Conservation (phyloP, 805 yeast genomes). For the Groenewaldozyma tartarivorans region DNA sequence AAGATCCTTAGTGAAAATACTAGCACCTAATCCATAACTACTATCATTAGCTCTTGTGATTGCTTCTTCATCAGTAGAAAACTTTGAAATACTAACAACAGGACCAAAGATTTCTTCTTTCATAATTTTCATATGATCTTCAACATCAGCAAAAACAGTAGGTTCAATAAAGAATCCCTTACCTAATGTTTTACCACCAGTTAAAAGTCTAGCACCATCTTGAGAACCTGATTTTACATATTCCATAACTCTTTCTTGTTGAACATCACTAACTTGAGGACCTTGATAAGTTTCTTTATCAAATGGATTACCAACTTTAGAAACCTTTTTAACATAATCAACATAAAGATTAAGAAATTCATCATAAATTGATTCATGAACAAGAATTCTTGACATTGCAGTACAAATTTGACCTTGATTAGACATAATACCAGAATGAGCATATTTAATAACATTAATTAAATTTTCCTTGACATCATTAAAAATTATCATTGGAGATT, state of each 20-base stretch:
- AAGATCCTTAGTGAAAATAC: constrained; percentile 64
- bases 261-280: constrained; percentile 76
- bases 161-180: constrained; percentile 57
- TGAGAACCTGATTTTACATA: constrained; percentile 67
- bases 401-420: constrained; percentile 95
- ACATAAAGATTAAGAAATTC: constrained; percentile 49
- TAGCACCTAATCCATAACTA: constrained; percentile 73
- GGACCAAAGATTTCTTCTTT: constrained; percentile 87
- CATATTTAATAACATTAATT: constrained; percentile 62
- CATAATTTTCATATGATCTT: constrained; percentile 53
- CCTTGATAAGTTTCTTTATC: constrained; percentile 70
- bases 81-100: constrained; percentile 61
- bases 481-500: constrained; percentile 82
- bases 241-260: constrained; percentile 61
- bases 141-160: constrained; percentile 65
- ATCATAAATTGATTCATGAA: constrained; percentile 78
- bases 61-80: constrained; percentile 59
- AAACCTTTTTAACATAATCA: constrained; percentile 27
- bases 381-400: constrained; percentile 86
- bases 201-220: constrained; percentile 73
- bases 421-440: constrained; percentile 73
- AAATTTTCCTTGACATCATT: constrained; percentile 62
- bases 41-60: constrained; percentile 60
- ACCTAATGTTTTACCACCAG: constrained; percentile 58
- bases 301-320: constrained; percentile 75